phyloP scores from a whole-genome alignment of 2,329 filamentous ascomycete genomes.

The Zasmidium angulare region DNA sequence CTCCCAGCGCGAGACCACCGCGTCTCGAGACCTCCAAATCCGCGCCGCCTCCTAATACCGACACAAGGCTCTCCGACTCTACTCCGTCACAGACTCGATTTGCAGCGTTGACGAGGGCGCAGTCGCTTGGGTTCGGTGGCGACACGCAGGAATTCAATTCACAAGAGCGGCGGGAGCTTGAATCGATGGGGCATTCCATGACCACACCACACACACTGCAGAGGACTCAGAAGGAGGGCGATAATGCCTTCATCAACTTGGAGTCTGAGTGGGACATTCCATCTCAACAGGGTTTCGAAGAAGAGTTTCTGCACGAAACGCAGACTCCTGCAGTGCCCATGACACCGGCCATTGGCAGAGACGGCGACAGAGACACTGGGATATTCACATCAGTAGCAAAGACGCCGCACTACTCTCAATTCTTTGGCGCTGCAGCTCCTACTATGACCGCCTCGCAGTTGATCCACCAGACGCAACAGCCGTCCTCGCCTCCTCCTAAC shows the following conservation, averaged over 20 bases:
- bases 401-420: conserved; percentile 43
- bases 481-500: conserved; percentile 44
- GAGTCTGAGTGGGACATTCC: neutral
- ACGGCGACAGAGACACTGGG: conserved; percentile 43
- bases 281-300: neutral
- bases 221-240: conserved; percentile 26
- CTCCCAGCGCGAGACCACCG: conserved; percentile 12
- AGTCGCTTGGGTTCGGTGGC: neutral
- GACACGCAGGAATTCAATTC: conserved; percentile 50
- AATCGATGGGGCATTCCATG: neutral
- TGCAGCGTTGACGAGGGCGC: conserved; percentile 12
- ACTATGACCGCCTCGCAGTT: conserved; percentile 46
- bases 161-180: conserved; percentile 31
- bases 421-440: conserved; percentile 37
- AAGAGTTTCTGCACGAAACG: neutral
- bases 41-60: conserved; percentile 22
- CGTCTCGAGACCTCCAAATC: conserved; percentile 22
- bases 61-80: conserved; percentile 20
- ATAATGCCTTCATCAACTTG: conserved; percentile 36
- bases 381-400: conserved; percentile 40
- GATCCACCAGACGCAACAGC: conserved; percentile 47
- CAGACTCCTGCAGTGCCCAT: conserved; percentile 34
- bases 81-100: conserved; percentile 21
- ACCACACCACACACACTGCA: conserved; percentile 4
- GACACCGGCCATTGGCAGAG: conserved; percentile 43